These are phyloP conservation scores for Penicillium paradoxum DNA, from an alignment of 495 filamentous ascomycete species.

Conservation along the genomic window DNA sequence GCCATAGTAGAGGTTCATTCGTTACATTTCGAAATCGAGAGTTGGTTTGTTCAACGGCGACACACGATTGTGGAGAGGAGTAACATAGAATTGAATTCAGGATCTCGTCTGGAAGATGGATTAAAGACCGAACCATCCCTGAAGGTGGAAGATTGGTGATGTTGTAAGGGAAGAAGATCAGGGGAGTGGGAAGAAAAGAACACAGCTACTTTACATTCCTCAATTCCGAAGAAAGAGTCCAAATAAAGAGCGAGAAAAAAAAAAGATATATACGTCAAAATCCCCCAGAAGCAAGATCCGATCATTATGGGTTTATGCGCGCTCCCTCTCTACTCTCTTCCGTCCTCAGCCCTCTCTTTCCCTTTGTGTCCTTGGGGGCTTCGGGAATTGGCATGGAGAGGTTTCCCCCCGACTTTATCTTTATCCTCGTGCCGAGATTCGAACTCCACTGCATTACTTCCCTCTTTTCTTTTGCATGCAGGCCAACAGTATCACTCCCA, in stretches of 20 bases:
- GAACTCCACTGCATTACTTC: too few relatives aligned
- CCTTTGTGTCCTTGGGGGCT: too few relatives aligned
- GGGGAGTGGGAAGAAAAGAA: neutral
- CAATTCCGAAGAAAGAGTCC: neutral
- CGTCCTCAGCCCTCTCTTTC: too few relatives aligned
- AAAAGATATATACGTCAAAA: neutral
- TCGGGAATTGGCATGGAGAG: too few relatives aligned
- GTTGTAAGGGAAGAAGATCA: neutral
- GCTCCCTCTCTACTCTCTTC: too few relatives aligned
- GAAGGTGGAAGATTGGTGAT: slow-evolving; percentile 1
- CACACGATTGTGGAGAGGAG: slow-evolving; percentile 44
- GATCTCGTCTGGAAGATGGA: slow-evolving; percentile 66
- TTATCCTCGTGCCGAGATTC: too few relatives aligned
- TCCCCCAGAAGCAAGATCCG: neutral
- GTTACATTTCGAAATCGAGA: slow-evolving; percentile 59
- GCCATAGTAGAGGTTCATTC: slow-evolving; percentile 73
- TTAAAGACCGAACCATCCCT: slow-evolving; percentile 39
- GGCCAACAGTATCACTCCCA: too few relatives aligned
- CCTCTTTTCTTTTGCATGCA: too few relatives aligned
- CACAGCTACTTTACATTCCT: neutral
- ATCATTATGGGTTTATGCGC: neutral
- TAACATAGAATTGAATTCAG: slow-evolving; percentile 62
- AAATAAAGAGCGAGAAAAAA: neutral
- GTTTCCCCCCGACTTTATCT: too few relatives aligned
- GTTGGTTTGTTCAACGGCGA: slow-evolving; percentile 54